Evolutionary conservation across 73 alveolate species (phyloP).

Genomic region (Loxodes magnus): DNA sequence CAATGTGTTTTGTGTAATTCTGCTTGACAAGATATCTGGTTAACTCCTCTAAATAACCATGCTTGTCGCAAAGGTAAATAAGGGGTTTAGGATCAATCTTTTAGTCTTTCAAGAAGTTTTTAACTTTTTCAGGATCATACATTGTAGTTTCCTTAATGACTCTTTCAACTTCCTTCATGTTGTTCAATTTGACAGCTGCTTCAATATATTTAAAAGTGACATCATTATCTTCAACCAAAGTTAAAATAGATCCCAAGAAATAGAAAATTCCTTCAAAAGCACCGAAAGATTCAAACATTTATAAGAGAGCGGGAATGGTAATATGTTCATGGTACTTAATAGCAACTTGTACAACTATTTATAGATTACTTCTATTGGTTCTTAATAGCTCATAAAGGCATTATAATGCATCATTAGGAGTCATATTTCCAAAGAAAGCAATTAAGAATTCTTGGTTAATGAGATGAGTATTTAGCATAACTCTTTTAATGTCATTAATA

Average conservation of each 20-base stretch:
- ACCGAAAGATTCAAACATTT: conserved; percentile 84
- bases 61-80: conserved; percentile 96
- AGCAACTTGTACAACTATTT: conserved; percentile 90
- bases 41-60: conserved; percentile 95
- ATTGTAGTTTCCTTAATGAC: conserved; percentile 93
- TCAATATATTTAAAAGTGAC: conserved; percentile 96
- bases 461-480: conserved; percentile 86
- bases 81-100: conserved; percentile 98
- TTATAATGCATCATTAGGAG: conserved; percentile 76
- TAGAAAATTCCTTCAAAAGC: conserved; percentile 86
- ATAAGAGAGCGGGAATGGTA: conserved; percentile 72
- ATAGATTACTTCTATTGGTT: conserved; percentile 84
- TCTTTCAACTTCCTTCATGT: conserved; percentile 96
- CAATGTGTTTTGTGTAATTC: conserved; percentile 92
- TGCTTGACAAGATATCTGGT: conserved; percentile 95
- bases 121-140: conserved; percentile 94
- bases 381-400: conserved; percentile 83
- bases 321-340: conserved; percentile 79
- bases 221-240: conserved; percentile 92
- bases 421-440: conserved; percentile 69
- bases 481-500: conserved; percentile 88
- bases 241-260: conserved; percentile 83
- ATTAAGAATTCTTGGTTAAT: conserved; percentile 78
- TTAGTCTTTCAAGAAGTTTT: conserved; percentile 94
- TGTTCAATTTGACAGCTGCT: conserved; percentile 96